A percentile compares a stretch with the other conserved stretches of the same genome.
These are phyloP conservation scores for Myochromella boudieri DNA, from an alignment of 768 basidiomycete genomes.

Conservation along the genomic window DNA sequence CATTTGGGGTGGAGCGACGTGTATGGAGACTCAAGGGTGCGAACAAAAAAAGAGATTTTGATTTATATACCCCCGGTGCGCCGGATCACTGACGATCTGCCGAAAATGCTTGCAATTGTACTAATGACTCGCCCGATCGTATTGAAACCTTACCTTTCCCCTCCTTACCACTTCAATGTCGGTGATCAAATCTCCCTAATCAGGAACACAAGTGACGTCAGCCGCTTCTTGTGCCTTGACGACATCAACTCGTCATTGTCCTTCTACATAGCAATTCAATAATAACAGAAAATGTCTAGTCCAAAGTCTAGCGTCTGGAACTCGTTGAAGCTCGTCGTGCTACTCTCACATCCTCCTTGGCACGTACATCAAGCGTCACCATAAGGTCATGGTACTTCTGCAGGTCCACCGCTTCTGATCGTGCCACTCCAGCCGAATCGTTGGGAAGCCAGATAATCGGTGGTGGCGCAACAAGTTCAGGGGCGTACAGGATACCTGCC, in stretches of 20 bases:
- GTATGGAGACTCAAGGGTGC: constrained; percentile 10
- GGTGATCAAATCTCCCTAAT: too few species aligned
- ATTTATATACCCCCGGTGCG: constrained; percentile 10
- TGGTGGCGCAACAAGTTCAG: constrained; percentile 73
- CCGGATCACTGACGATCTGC: constrained; percentile 24
- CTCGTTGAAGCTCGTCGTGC: constrained; percentile 29
- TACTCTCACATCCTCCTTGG: constrained; percentile 47
- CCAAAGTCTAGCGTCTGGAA: background rate
- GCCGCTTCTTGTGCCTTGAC: constrained; percentile 11
- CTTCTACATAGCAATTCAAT: constrained; percentile 7
- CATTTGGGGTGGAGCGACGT: constrained; percentile 6
- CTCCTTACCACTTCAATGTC: too few species aligned
- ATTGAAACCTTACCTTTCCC: too few species aligned
- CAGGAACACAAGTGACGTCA: too few species aligned
- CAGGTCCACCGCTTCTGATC: constrained; percentile 74
- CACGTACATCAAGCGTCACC: constrained; percentile 68
- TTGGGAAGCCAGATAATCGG: constrained; percentile 88
- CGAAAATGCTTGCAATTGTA: background rate
- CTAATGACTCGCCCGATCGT: too few species aligned
- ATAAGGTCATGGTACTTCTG: constrained; percentile 70
- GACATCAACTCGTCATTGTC: constrained; percentile 2
- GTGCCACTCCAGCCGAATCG: constrained; percentile 71
- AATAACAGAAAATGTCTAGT: constrained; percentile 10
- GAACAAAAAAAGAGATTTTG: constrained; percentile 9
- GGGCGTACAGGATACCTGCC: constrained; percentile 77